These are phyloP conservation scores for Physocladia obscura DNA, from an alignment of 192 early-diverging fungal species.

Conservation along the genomic window DNA sequence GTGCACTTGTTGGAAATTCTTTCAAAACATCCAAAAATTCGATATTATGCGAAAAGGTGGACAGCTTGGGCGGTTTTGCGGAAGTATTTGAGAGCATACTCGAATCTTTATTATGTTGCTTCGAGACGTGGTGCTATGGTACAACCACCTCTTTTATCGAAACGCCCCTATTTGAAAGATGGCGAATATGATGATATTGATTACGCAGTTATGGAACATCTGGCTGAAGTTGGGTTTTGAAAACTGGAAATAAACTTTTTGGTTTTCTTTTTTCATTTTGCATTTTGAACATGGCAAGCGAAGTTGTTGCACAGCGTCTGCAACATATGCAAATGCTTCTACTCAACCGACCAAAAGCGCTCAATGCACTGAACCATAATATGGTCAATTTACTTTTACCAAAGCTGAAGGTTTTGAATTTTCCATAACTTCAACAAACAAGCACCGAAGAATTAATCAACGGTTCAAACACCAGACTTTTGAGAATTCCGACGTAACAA, in stretches of 20 bases:
- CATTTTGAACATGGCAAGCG: neutral
- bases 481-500: conserved; percentile 82
- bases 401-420: conserved; percentile 66
- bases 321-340: conserved; percentile 45
- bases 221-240: conserved; percentile 46
- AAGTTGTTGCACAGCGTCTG: conserved; percentile 41
- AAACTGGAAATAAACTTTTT: conserved; percentile 11
- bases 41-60: conserved; percentile 55
- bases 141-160: conserved; percentile 41
- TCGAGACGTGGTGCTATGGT: conserved; percentile 45
- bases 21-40: conserved; percentile 46
- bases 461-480: conserved; percentile 62
- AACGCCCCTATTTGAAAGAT: conserved; percentile 41
- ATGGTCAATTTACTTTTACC: conserved; percentile 84
- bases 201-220: conserved; percentile 48
- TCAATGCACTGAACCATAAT: conserved; percentile 81
- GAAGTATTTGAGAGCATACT: conserved; percentile 46
- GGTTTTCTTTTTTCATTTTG: too few species aligned
- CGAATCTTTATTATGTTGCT: conserved; percentile 47
- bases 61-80: conserved; percentile 50
- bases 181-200: conserved; percentile 56
- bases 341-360: conserved; percentile 66
- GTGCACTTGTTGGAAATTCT: conserved; percentile 31
- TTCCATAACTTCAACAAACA: too few species aligned
- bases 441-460: too few species aligned